Evolutionary conservation across 2,329 filamentous ascomycete genomes (phyloP).

Genomic region (Grosmannia serpens): DNA sequence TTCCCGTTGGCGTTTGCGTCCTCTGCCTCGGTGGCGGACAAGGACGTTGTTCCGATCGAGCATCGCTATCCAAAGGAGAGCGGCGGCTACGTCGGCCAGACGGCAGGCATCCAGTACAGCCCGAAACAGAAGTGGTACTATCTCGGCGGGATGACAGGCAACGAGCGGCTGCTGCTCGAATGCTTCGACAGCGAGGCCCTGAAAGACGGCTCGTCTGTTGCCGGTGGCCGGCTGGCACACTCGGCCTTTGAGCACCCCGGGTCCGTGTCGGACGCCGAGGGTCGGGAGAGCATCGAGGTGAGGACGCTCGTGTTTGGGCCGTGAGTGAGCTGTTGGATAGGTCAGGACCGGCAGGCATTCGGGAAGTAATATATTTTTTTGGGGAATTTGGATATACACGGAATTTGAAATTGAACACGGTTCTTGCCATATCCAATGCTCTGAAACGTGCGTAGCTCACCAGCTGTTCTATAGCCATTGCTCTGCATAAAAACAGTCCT

Average conservation of each 20-base stretch:
- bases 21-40: constrained; percentile 45
- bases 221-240: constrained; percentile 52
- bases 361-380: no score
- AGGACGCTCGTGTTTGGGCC: constrained; percentile 71
- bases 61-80: constrained; percentile 49
- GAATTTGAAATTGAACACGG: no score
- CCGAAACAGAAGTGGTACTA: constrained; percentile 64
- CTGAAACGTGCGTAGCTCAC: no score
- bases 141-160: constrained; percentile 63
- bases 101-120: constrained; percentile 54
- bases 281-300: constrained; percentile 82
- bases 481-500: background rate
- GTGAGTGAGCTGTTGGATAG: constrained; percentile 12
- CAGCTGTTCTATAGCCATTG: no score
- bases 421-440: no score
- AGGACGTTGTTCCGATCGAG: constrained; percentile 60
- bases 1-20: constrained; percentile 60
- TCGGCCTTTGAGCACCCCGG: constrained; percentile 69
- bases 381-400: no score
- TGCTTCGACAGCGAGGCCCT: constrained; percentile 60
- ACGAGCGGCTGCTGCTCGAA: constrained; percentile 64
- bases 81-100: constrained; percentile 57
- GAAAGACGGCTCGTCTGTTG: constrained; percentile 35
- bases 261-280: constrained; percentile 56
- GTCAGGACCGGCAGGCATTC: background rate